Conservation (phyloP, 2,329 filamentous ascomycete genomes). For the Verticillium zaregamsianum region DNA sequence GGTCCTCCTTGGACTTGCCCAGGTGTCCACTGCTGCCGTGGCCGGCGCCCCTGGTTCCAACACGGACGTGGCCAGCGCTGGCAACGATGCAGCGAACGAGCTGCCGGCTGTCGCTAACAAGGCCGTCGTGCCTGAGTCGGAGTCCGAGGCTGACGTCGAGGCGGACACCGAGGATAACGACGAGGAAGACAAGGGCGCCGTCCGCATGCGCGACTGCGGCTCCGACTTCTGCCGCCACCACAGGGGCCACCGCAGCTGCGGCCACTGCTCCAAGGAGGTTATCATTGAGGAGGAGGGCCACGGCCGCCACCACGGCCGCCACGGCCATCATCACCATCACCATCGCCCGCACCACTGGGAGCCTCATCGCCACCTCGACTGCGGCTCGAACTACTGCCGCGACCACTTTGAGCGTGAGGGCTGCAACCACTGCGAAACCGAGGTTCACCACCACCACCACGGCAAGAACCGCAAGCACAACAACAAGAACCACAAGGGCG, state of each 20-base stretch:
- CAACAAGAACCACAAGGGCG: conserved; percentile 2
- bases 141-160: background rate
- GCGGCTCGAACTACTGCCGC: background rate
- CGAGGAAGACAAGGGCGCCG: background rate
- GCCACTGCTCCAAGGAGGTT: background rate
- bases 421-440: conserved; percentile 1
- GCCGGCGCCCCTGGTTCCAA: background rate
- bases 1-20: conserved; percentile 7
- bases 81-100: background rate
- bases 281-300: background rate
- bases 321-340: background rate
- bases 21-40: conserved; percentile 3
- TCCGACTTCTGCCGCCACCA: background rate
- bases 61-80: background rate
- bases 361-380: background rate
- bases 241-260: background rate
- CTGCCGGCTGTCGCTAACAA: background rate
- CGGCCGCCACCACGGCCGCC: background rate
- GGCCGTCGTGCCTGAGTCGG: background rate
- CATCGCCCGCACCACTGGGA: background rate
- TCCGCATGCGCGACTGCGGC: background rate
- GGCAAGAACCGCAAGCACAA: background rate
- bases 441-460: background rate
- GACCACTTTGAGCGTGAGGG: conserved; percentile 1
- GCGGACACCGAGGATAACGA: background rate